Conservation (phyloP, 2,329 filamentous ascomycete genomes). For the Diaporthe citriasiana region DNA sequence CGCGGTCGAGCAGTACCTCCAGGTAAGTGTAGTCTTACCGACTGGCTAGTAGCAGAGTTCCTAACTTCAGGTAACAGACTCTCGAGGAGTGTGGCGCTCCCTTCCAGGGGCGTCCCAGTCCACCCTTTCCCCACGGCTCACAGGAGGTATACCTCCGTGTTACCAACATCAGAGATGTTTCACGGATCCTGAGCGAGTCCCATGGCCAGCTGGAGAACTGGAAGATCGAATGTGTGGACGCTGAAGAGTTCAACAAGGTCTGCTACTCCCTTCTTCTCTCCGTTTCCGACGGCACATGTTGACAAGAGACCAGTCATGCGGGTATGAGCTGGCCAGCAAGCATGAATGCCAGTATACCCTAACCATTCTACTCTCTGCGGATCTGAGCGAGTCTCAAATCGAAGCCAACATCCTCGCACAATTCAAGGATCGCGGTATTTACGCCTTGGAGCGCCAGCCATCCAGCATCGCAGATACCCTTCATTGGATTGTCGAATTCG, state of each 20-base stretch:
- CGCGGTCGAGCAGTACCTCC: conserved; percentile 61
- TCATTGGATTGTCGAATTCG: conserved; percentile 41
- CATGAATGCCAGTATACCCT: conserved; percentile 70
- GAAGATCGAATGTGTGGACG: conserved; percentile 60
- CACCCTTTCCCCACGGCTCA: conserved; percentile 52
- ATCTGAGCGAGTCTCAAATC: conserved; percentile 36
- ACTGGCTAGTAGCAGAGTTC: no score
- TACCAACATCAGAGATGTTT: conserved; percentile 72
- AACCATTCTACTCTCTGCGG: conserved; percentile 56
- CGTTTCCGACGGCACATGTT: background rate
- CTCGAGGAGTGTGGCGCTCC: conserved; percentile 53
- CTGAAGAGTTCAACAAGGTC: conserved; percentile 61
- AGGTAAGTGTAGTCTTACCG: conserved; percentile 53
- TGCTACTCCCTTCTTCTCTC: background rate
- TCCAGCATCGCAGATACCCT: conserved; percentile 25
- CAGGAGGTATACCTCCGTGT: conserved; percentile 69
- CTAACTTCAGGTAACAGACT: conserved; percentile 53
- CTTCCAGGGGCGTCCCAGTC: conserved; percentile 53
- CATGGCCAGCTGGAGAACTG: conserved; percentile 57
- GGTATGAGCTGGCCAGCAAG: conserved; percentile 51
- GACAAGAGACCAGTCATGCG: conserved; percentile 29
- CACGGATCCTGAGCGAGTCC: conserved; percentile 62
- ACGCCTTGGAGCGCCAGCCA: conserved; percentile 38
- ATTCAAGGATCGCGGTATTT: conserved; percentile 40
- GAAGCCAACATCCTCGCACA: conserved; percentile 35